Evolutionary conservation across 371 early-diverging fungal genomes (phyloP).

Genomic region (Parasitella parasitica): DNA sequence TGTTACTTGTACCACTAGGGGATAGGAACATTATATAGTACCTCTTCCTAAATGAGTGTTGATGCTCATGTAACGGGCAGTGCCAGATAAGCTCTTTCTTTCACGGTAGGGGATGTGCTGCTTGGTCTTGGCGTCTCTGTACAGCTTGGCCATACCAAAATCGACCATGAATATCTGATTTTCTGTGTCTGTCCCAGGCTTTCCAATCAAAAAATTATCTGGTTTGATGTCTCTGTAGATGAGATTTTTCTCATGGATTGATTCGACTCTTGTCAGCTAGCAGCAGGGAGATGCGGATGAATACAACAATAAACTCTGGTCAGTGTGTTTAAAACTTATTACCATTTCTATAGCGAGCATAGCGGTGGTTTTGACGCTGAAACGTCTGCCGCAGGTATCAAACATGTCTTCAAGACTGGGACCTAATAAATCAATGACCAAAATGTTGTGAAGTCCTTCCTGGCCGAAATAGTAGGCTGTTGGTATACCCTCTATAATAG

Average conservation of each 20-base stretch:
- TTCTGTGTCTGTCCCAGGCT: constrained; percentile 63
- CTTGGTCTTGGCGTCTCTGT: constrained; percentile 89
- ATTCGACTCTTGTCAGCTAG: constrained; percentile 87
- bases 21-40: constrained; percentile 16
- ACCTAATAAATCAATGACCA: constrained; percentile 96
- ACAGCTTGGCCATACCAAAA: constrained; percentile 98
- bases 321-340: not conserved
- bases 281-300: not conserved
- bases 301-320: not conserved
- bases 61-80: constrained; percentile 97
- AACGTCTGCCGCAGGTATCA: constrained; percentile 87
- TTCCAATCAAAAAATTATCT: constrained; percentile 96
- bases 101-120: constrained; percentile 93
- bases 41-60: constrained; percentile 94
- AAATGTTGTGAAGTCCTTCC: constrained; percentile 91
- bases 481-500: constrained; percentile 73
- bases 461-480: constrained; percentile 90
- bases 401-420: constrained; percentile 95
- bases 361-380: constrained; percentile 88
- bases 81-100: constrained; percentile 92
- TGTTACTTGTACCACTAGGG: too few relatives aligned
- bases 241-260: constrained; percentile 90
- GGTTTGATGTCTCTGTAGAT: constrained; percentile 99
- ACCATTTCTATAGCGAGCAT: constrained; percentile 96
- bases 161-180: constrained; percentile 84